Conservation (phyloP, 805 yeast species). For the Suhomyces vadensis region DNA sequence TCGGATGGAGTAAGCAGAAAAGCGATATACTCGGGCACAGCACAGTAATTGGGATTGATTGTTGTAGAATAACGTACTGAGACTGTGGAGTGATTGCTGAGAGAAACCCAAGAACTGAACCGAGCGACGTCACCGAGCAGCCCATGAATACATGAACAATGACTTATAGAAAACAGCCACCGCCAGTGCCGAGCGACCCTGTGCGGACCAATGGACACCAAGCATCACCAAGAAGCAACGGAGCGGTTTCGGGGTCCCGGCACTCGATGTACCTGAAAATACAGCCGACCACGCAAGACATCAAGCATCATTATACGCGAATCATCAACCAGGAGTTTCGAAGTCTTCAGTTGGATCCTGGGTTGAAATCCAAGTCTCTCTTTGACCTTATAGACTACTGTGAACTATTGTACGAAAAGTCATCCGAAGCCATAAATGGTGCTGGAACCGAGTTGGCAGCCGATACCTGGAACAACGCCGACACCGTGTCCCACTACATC, state of each 20-base stretch:
- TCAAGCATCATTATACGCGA: conserved; percentile 22
- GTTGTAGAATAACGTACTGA: no score
- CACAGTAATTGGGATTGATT: no score
- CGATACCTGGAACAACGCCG: conserved; percentile 1
- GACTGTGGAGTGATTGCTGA: no score
- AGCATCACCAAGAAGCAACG: no score
- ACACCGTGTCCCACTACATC: conserved; percentile 22
- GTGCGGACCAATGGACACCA: not conserved
- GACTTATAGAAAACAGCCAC: conserved; percentile 3
- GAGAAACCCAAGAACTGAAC: no score
- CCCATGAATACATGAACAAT: conserved; percentile 1
- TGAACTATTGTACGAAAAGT: conserved; percentile 37
- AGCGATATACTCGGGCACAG: no score
- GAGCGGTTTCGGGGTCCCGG: no score
- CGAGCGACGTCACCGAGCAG: not conserved
- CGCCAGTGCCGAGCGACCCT: not conserved
- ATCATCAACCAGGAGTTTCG: conserved; percentile 39
- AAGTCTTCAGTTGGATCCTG: conserved; percentile 34
- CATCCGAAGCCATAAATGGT: conserved; percentile 12
- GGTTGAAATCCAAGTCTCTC: conserved; percentile 31
- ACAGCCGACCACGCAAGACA: not conserved
- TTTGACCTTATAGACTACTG: conserved; percentile 46
- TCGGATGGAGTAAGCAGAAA: no score
- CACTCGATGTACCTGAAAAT: not conserved
- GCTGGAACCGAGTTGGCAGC: not conserved